Conservation (phyloP, 805 yeast species). For the Candida cerambycidarum region DNA sequence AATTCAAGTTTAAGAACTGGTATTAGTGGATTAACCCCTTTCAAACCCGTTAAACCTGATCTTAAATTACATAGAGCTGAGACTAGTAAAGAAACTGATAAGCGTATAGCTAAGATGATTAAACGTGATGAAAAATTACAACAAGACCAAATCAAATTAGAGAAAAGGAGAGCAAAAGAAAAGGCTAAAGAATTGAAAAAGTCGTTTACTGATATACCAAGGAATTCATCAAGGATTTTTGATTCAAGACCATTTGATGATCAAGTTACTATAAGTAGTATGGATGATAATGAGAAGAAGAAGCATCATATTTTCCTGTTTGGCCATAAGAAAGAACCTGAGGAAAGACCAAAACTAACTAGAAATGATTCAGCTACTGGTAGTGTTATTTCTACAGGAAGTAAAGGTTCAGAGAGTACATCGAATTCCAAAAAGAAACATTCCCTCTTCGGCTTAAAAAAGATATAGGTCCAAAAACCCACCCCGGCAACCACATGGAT, state of each 20-base stretch:
- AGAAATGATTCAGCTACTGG: slow-evolving; percentile 17
- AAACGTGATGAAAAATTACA: slow-evolving; percentile 29
- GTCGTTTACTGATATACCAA: slow-evolving; percentile 9
- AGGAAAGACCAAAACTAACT: slow-evolving; percentile 5
- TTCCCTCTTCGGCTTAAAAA: slow-evolving; percentile 19
- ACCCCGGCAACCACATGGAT: neutral
- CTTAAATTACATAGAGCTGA: slow-evolving; percentile 16
- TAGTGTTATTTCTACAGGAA: slow-evolving; percentile 21
- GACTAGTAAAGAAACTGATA: slow-evolving; percentile 30
- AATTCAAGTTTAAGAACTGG: slow-evolving; percentile 23
- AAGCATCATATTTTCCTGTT: slow-evolving; percentile 16
- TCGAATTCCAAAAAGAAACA: slow-evolving; percentile 17
- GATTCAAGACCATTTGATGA: slow-evolving; percentile 11
- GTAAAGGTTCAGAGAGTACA: slow-evolving; percentile 18
- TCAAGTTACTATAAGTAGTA: neutral
- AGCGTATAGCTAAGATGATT: slow-evolving; percentile 30
- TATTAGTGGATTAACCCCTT: slow-evolving; percentile 29
- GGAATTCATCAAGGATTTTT: slow-evolving; percentile 10
- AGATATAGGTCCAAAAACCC: neutral
- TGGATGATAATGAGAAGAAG: slow-evolving; percentile 12
- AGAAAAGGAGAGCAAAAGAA: slow-evolving; percentile 13
- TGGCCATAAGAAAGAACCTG: slow-evolving; percentile 3
- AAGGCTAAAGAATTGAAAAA: slow-evolving; percentile 7
- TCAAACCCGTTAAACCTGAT: slow-evolving; percentile 26
- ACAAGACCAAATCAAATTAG: slow-evolving; percentile 10